These are phyloP conservation scores for Venturia nashicola DNA, from an alignment of 2,329 filamentous ascomycete genomes.

Conservation along the genomic window DNA sequence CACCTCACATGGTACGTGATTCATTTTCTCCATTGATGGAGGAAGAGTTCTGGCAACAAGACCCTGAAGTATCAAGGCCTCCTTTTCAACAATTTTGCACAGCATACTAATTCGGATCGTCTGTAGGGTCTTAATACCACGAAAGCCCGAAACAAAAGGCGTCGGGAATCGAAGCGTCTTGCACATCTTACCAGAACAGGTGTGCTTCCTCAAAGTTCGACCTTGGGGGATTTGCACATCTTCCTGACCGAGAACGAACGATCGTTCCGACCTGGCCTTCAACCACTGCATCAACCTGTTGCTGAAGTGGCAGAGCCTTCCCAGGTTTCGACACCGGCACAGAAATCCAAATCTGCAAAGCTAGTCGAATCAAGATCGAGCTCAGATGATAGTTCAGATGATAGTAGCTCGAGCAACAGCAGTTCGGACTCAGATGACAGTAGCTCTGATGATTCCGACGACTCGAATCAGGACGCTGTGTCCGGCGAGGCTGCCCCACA, in stretches of 20 bases:
- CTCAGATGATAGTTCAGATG: neutral
- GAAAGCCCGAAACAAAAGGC: constrained; percentile 42
- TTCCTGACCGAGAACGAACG: neutral
- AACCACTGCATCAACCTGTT: neutral
- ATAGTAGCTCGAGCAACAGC: neutral
- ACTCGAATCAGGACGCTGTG: neutral
- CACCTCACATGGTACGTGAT: neutral
- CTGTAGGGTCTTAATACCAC: constrained; percentile 37
- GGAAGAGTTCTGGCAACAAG: neutral
- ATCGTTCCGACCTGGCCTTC: neutral
- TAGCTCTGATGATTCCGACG: neutral
- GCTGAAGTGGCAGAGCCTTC: neutral
- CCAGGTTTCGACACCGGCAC: neutral
- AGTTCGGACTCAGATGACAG: neutral
- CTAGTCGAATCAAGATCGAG: neutral
- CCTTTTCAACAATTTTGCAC: constrained; percentile 21
- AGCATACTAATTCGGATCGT: constrained; percentile 12
- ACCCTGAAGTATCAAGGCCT: constrained; percentile 18
- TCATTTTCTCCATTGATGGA: neutral
- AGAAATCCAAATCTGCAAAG: neutral
- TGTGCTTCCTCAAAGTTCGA: constrained; percentile 37
- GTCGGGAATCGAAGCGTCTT: constrained; percentile 37
- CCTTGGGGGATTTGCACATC: constrained; percentile 32
- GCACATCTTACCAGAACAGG: constrained; percentile 41
- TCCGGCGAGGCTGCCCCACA: neutral